Conservation (phyloP, 1,139 yeast species). For the Meyerozyma smithsonii region DNA sequence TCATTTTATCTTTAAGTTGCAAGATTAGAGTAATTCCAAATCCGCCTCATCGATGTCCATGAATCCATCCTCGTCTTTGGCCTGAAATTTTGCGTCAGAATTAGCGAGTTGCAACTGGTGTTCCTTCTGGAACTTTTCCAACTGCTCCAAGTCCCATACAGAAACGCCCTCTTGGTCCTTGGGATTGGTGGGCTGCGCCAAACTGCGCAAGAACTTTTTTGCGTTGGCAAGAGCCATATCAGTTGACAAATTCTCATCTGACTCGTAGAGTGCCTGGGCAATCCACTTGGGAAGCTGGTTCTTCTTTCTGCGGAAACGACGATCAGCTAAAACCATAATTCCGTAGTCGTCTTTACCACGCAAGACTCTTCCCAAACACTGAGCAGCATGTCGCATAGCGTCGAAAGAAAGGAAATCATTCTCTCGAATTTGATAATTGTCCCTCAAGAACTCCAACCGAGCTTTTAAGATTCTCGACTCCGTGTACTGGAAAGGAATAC, state of each 20-base stretch:
- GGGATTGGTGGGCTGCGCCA: slow-evolving; percentile 92
- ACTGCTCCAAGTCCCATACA: slow-evolving; percentile 81
- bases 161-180: slow-evolving; percentile 93
- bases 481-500: slow-evolving; percentile 97
- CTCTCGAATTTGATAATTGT: slow-evolving; percentile 86
- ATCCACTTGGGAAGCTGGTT: slow-evolving; percentile 96
- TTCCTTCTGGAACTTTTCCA: slow-evolving; percentile 56
- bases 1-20: too few relatives aligned
- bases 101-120: slow-evolving; percentile 26
- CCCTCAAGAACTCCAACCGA: slow-evolving; percentile 85
- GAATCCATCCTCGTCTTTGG: slow-evolving; percentile 26
- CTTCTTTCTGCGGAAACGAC: slow-evolving; percentile 83
- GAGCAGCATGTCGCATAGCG: slow-evolving; percentile 99
- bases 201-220: slow-evolving; percentile 81
- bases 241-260: slow-evolving; percentile 87
- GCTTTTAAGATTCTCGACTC: slow-evolving; percentile 95
- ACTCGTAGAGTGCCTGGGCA: slow-evolving; percentile 84
- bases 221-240: slow-evolving; percentile 98
- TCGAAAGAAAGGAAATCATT: slow-evolving; percentile 94
- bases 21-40: slow-evolving; percentile 24
- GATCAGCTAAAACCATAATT: slow-evolving; percentile 94
- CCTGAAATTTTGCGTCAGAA: slow-evolving; percentile 13
- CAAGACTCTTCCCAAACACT: slow-evolving; percentile 91
- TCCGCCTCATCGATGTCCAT: slow-evolving; percentile 49
- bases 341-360: slow-evolving; percentile 99